Conservation (phyloP, 148 eudicot species). For the Dianthus caryophyllus region DNA sequence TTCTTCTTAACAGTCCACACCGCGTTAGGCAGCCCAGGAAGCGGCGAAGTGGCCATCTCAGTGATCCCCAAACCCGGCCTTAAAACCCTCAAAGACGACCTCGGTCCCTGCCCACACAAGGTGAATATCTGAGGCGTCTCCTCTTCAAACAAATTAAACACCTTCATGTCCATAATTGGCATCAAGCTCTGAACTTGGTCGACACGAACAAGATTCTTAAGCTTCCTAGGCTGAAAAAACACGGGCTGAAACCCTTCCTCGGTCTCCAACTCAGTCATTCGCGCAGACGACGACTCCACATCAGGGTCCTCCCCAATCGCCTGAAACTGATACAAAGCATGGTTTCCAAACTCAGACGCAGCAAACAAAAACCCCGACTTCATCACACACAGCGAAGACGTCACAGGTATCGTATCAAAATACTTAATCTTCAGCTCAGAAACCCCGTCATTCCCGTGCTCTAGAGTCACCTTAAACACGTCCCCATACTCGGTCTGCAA, state of each 20-base stretch:
- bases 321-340: constrained; percentile 92
- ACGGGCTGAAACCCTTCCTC: constrained; percentile 93
- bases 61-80: constrained; percentile 94
- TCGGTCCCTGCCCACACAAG: constrained; percentile 94
- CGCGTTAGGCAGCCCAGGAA: constrained; percentile 95
- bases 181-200: constrained; percentile 96
- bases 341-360: constrained; percentile 97
- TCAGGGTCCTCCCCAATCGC: constrained; percentile 97
- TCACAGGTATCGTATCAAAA: constrained; percentile 89
- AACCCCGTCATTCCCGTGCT: constrained; percentile 70
- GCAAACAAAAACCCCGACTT: constrained; percentile 92
- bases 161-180: constrained; percentile 99
- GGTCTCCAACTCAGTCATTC: constrained; percentile 84
- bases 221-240: constrained; percentile 79
- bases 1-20: constrained; percentile 99
- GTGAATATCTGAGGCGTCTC: constrained; percentile 95
- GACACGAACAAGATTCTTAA: constrained; percentile 81
- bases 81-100: constrained; percentile 77
- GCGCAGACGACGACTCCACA: constrained; percentile 74
- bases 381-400: constrained; percentile 76
- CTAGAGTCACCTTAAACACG: constrained; percentile 82
- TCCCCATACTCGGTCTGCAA: constrained; percentile 94
- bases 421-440: constrained; percentile 80
- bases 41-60: constrained; percentile 93
- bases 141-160: constrained; percentile 83